Base-by-base conservation (phyloP, 179 eudicot genomes). In the Actinidia arguta region DNA sequence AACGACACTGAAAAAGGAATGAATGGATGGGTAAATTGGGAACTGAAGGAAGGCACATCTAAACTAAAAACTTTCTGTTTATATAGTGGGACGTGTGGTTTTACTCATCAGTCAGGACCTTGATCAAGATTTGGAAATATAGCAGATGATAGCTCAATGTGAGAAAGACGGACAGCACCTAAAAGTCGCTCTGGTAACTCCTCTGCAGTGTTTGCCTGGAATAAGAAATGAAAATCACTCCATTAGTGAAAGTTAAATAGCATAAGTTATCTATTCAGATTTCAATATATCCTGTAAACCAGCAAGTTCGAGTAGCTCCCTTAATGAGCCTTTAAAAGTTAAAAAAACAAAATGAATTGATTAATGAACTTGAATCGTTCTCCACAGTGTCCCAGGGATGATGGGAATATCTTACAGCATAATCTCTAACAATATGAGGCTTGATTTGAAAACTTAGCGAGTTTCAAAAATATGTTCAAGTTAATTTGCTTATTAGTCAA, bases 121-220 rank as follows among this genome's bases (percentile, higher is more conserved):
- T 85, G 73, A n/a, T 89, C 90, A 76, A 90, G 82, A 58, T 88
- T 88, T 14, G 98, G 98, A 70, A 90, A 94, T 76, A 92, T 85
- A 73, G 99, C 98, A 76, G 99, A 92, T 25, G 96, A 92, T 80
- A 97, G 85, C 85, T 97, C 98, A 66, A 97, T 88, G 83, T 97
- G 99, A 77, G 97, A 92, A 73, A 88, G 94, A 69, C 99, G 96
- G 75, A 97, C 94, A 6, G 99, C 99, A 50, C 99, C 97, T 55
- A 97, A 90, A 70, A 97, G 85, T 78, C 90, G 92, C 92, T 97
- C 99, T 70, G 99, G 99, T 83, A 97, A 87, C 89, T 97, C 99
- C 69, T 94, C 97, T 16, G 86, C 78, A 0, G 92, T 85, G 83
- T 95, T 96, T 76, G 92, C 99, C 99, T 96, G 89, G 18, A 77